Evolutionary conservation across 768 basidiomycete species (phyloP).

Genomic region (Leccinum arenicola): DNA sequence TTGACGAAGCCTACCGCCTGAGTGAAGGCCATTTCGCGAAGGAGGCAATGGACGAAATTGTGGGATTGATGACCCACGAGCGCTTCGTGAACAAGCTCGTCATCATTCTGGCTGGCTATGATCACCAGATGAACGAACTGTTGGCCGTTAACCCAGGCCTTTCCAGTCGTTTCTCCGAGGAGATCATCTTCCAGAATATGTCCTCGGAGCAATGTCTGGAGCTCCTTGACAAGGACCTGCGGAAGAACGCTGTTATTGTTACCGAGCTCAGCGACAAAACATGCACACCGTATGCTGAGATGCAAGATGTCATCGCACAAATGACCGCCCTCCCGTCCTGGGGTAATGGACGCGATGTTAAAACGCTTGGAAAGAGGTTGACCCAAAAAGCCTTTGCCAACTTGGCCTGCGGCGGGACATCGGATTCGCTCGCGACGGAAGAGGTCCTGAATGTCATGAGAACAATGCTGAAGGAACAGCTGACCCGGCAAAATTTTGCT

Average conservation of each 20-base stretch:
- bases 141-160: conserved; percentile 60
- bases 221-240: conserved; percentile 47
- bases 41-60: conserved; percentile 76
- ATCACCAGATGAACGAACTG: conserved; percentile 62
- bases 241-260: conserved; percentile 39
- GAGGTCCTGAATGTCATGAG: conserved; percentile 32
- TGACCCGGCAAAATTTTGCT: conserved; percentile 17
- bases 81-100: conserved; percentile 58
- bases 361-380: conserved; percentile 51
- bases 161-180: conserved; percentile 68
- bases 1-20: conserved; percentile 72
- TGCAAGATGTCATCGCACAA: conserved; percentile 39
- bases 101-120: conserved; percentile 71
- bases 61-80: conserved; percentile 59
- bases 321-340: conserved; percentile 51
- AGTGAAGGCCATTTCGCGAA: conserved; percentile 62
- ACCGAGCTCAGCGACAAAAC: conserved; percentile 29
- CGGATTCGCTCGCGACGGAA: conserved; percentile 22
- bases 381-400: conserved; percentile 37
- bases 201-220: conserved; percentile 48
- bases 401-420: conserved; percentile 14
- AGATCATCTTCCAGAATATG: conserved; percentile 56
- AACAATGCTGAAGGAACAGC: conserved; percentile 22
- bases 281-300: conserved; percentile 14
- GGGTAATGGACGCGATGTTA: conserved; percentile 70